A percentile compares a stretch with the other conserved stretches of the same genome.
Evolutionary conservation across 1,139 yeast species (phyloP).

Genomic region (Pichia sp.): DNA sequence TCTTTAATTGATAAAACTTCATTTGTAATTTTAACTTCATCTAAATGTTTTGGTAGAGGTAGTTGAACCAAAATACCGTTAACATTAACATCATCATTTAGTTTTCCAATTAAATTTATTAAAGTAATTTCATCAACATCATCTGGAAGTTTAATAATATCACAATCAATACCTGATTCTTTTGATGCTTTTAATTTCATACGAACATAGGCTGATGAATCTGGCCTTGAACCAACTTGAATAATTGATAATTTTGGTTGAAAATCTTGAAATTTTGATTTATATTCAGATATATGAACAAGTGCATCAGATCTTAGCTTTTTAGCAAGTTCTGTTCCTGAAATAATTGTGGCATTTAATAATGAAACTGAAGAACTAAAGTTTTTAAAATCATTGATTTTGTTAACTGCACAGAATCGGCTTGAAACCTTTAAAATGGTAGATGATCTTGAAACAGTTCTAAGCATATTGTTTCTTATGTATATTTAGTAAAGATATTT

Average conservation of each 20-base stretch:
- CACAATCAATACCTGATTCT: slow-evolving; percentile 74
- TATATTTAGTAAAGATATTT: too few relatives aligned
- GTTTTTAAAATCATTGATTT: slow-evolving; percentile 8
- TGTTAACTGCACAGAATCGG: not conserved
- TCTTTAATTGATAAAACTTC: slow-evolving; percentile 74
- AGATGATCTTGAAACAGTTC: not conserved
- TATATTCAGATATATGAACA: slow-evolving; percentile 48
- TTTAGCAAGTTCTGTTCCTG: slow-evolving; percentile 28
- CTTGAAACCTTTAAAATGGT: not conserved
- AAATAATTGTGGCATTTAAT: slow-evolving; percentile 26
- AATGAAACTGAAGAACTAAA: slow-evolving; percentile 16
- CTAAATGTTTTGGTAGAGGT: slow-evolving; percentile 79
- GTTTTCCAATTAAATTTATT: slow-evolving; percentile 48
- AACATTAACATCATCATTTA: slow-evolving; percentile 63
- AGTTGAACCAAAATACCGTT: slow-evolving; percentile 91
- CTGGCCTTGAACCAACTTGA: slow-evolving; percentile 88
- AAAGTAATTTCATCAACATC: slow-evolving; percentile 52
- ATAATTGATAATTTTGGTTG: slow-evolving; percentile 75
- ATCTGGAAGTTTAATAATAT: slow-evolving; percentile 62
- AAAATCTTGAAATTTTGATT: slow-evolving; percentile 53
- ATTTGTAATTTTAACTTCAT: slow-evolving; percentile 72
- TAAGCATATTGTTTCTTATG: not conserved
- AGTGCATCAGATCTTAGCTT: slow-evolving; percentile 23
- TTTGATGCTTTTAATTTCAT: slow-evolving; percentile 92
- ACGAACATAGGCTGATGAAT: slow-evolving; percentile 87